These are phyloP conservation scores for Scenedesmus sp. DNA, from an alignment of 163 green algal species.

Conservation along the genomic window DNA sequence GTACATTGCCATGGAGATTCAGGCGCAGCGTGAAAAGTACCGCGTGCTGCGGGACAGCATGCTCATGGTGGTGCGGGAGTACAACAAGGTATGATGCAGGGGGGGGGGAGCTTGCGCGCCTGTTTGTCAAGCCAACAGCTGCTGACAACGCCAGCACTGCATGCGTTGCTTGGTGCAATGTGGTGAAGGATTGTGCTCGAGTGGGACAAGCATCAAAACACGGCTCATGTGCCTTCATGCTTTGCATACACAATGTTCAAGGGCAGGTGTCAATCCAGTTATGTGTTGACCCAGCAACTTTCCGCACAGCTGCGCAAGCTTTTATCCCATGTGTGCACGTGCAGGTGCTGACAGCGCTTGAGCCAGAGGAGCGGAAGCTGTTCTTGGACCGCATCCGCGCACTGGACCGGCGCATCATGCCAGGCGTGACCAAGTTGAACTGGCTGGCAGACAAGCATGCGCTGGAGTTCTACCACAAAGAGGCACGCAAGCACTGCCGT, in stretches of 20 bases:
- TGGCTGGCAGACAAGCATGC: slow-evolving; percentile 80
- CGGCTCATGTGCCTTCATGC: too few species aligned
- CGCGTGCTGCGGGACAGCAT: slow-evolving; percentile 86
- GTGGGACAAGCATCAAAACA: too few species aligned
- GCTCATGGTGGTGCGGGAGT: slow-evolving; percentile 78
- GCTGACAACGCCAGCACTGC: too few species aligned
- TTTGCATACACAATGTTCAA: not conserved
- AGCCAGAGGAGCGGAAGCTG: slow-evolving; percentile 84
- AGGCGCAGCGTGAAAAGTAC: slow-evolving; percentile 88
- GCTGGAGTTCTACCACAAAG: slow-evolving; percentile 89
- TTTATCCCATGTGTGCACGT: not conserved
- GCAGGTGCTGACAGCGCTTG: slow-evolving; percentile 81
- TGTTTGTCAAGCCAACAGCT: not conserved
- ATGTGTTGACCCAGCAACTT: too few species aligned
- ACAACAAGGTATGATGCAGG: slow-evolving; percentile 49
- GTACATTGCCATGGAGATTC: slow-evolving; percentile 89
- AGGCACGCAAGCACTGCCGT: slow-evolving; percentile 83
- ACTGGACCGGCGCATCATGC: slow-evolving; percentile 88
- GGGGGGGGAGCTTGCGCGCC: not conserved
- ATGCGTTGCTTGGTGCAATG: too few species aligned
- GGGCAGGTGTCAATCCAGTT: not conserved
- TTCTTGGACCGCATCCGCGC: slow-evolving; percentile 89
- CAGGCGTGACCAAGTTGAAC: slow-evolving; percentile 83
- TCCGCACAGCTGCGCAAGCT: not conserved
- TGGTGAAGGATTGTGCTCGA: too few species aligned